phyloP scores from a whole-genome alignment of 345 rosid species.

The Tarenaya hassleriana region DNA sequence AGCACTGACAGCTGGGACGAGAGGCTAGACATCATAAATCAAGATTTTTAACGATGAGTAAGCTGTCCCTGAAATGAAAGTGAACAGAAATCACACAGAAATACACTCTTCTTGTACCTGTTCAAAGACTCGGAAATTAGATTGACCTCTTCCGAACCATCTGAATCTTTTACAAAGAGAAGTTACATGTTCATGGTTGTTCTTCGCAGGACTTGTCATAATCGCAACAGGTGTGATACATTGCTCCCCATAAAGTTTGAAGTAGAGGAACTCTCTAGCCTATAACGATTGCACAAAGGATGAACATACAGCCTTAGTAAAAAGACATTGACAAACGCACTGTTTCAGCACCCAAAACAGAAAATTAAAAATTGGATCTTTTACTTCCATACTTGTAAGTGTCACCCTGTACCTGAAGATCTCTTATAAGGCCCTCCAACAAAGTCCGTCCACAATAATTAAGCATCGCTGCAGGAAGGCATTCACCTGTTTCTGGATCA shows the following conservation, averaged over 20 bases:
- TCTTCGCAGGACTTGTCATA: slow-evolving; percentile 95
- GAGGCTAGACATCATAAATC: slow-evolving; percentile 53
- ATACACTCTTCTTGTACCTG: slow-evolving; percentile 43
- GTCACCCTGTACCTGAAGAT: slow-evolving; percentile 67
- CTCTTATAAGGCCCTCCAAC: slow-evolving; percentile 90
- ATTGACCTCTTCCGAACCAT: slow-evolving; percentile 93
- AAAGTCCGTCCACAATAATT: slow-evolving; percentile 86
- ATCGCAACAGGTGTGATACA: slow-evolving; percentile 88
- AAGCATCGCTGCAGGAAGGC: slow-evolving; percentile 97
- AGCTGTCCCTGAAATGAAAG: neutral
- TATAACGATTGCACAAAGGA: slow-evolving; percentile 25
- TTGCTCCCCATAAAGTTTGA: slow-evolving; percentile 77
- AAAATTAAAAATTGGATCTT: slow-evolving; percentile 14
- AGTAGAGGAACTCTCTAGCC: slow-evolving; percentile 90
- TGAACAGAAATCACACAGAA: neutral
- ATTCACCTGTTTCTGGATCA: slow-evolving; percentile 78
- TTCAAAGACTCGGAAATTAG: slow-evolving; percentile 82
- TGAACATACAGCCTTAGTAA: too few species aligned
- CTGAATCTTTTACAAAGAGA: slow-evolving; percentile 62
- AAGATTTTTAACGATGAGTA: slow-evolving; percentile 10
- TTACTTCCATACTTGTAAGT: too few species aligned
- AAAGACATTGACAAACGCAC: neutral
- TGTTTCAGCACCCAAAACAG: slow-evolving; percentile 4
- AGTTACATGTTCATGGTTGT: slow-evolving; percentile 69
- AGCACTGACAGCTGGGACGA: slow-evolving; percentile 74